Evolutionary conservation across 2,329 filamentous ascomycete genomes (phyloP), one percentile per base, ranked within the genome.

Genomic region (Ceratocystiopsis sp.): DNA sequence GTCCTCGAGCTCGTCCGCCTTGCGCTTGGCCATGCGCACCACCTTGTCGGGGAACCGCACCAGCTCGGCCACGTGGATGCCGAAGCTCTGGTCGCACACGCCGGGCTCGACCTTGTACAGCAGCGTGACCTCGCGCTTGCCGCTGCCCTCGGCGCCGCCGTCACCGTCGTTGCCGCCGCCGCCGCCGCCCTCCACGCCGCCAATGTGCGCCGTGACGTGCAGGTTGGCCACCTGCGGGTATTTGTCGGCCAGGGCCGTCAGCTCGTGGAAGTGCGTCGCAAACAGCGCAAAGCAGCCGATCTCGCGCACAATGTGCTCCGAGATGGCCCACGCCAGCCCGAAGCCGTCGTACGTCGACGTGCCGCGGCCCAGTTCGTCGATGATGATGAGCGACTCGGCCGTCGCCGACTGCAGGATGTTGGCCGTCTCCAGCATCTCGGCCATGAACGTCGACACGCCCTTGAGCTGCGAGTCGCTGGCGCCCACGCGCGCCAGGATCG

Each of bases 271-370:
- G 59, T 98, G 91, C 2, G 91, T 98, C 6, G 93, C 91, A 57
- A 98, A 98, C 61, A 95, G 78, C 45, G 85, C 83, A 55, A 85
- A 95, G 52, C 87, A 93, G 43, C 85, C 81, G 47, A 98, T 96
- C 57, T 96, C 86, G 46, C 81, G 85, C 56, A 98, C 73, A 49
- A 98, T 96, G 61, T 98, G 86, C 62, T 98, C 91, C 0, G 85
- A 93, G 48, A 98, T 98, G 41, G 91, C 91, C 91, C 91, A 98
- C 0, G 93, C 91, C n/a, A 98, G 75, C 35, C 93, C 91, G 54
- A 98, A 98, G 10, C 91, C 91, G 58, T 98, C 93, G 59, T 98
- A 98, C 0, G 93, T 98, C 48, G 86, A 95, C 0, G 91, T 98
- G 45, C 91, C 91, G 47, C 91, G 84, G 41, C 91, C 91, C 2